A percentile compares a stretch with the other conserved stretches of the same genome.
phyloP scores from a whole-genome alignment of 345 rosid genomes.

The Eucalyptus polybractea region DNA sequence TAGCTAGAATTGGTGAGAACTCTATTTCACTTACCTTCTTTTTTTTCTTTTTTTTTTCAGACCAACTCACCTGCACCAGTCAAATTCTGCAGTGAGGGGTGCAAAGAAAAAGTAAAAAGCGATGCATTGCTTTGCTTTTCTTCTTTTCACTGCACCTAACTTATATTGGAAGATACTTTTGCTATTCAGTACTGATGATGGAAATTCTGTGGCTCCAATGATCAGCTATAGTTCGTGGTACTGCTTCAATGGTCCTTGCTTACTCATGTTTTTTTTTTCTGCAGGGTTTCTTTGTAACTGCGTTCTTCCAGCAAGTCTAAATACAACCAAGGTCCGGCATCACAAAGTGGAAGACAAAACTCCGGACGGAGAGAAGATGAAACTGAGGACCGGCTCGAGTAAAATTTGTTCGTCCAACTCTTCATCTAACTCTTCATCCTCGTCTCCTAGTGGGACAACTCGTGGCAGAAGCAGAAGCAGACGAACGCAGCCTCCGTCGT shows the following conservation, averaged over 20 bases:
- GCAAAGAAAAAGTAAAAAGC: not conserved
- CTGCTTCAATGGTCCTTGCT: not conserved
- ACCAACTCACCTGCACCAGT: not conserved
- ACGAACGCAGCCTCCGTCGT: conserved; percentile 43
- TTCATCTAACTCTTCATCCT: conserved; percentile 38
- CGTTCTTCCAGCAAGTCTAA: conserved; percentile 76
- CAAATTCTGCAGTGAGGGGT: not conserved
- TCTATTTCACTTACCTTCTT: not conserved
- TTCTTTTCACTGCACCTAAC: not conserved
- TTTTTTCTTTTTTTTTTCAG: too few species aligned
- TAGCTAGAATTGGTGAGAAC: conserved; percentile 78
- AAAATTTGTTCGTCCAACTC: conserved; percentile 33
- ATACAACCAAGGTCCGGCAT: conserved; percentile 45
- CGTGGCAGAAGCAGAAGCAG: conserved; percentile 76
- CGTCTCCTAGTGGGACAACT: conserved; percentile 31
- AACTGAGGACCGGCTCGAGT: conserved; percentile 31
- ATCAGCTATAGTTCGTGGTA: not conserved
- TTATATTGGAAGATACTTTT: not conserved
- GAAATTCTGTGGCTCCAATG: not conserved
- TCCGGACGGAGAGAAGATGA: conserved; percentile 52
- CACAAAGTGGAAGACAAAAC: conserved; percentile 52
- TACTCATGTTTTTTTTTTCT: not conserved
- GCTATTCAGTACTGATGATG: not conserved
- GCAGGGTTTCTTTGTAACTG: conserved; percentile 83
- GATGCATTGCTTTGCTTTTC: not conserved